Conservation (phyloP, 768 basidiomycete genomes). For the Fistulinella prunicolor region DNA sequence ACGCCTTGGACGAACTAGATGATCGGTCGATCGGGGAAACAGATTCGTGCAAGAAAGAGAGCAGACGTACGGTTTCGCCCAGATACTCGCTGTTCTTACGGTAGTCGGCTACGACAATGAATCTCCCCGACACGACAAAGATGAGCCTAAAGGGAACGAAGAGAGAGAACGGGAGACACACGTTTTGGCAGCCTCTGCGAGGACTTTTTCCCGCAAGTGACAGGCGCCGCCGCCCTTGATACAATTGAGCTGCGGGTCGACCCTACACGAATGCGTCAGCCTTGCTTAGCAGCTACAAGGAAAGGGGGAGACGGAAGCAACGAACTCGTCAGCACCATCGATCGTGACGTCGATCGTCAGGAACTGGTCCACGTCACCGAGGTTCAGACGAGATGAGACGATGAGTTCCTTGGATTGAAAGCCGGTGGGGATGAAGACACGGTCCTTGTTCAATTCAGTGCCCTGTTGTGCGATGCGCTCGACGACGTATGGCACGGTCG, state of each 20-base stretch:
- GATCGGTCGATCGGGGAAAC: neutral
- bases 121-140: slow-evolving; percentile 38
- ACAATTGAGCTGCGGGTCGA: slow-evolving; percentile 81
- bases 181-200: slow-evolving; percentile 93
- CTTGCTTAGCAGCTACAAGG: neutral
- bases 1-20: slow-evolving; percentile 80
- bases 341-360: slow-evolving; percentile 92
- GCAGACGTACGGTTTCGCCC: slow-evolving; percentile 69
- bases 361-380: slow-evolving; percentile 90
- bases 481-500: slow-evolving; percentile 95
- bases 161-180: slow-evolving; percentile 32
- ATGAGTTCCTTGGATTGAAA: slow-evolving; percentile 98
- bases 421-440: slow-evolving; percentile 90
- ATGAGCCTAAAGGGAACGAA: slow-evolving; percentile 44
- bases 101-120: slow-evolving; percentile 94
- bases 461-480: slow-evolving; percentile 91
- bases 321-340: slow-evolving; percentile 96
- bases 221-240: slow-evolving; percentile 98
- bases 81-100: slow-evolving; percentile 86
- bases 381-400: slow-evolving; percentile 65
- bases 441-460: slow-evolving; percentile 62
- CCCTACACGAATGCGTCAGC: slow-evolving; percentile 44
- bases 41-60: neutral
- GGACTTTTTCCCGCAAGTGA: slow-evolving; percentile 94
- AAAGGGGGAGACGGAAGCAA: neutral